These are phyloP conservation scores for Podaxis carcinomalis DNA, from an alignment of 768 basidiomycete genomes.

Conservation along the genomic window DNA sequence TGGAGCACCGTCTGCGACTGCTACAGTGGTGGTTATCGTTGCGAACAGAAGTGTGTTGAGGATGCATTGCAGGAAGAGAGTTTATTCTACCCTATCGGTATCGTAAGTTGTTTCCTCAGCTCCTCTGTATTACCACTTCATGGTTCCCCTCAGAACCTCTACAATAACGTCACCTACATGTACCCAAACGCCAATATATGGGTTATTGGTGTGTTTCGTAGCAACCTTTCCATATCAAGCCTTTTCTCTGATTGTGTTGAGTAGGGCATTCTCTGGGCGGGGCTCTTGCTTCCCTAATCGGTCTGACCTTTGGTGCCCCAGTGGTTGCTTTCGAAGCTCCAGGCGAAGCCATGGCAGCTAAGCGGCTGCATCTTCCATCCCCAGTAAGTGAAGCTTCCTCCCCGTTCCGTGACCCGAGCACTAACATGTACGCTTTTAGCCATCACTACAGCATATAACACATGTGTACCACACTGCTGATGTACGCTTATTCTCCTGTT, in stretches of 20 bases:
- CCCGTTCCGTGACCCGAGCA: not conserved
- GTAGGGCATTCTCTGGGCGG: conserved; percentile 80
- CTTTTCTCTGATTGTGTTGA: not conserved
- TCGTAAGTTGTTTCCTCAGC: conserved; percentile 44
- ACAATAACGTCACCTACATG: conserved; percentile 87
- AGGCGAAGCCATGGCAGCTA: conserved; percentile 64
- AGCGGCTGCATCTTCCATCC: conserved; percentile 79
- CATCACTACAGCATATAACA: conserved; percentile 69
- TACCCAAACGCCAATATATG: conserved; percentile 90
- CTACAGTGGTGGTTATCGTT: conserved; percentile 68
- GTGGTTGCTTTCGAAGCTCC: conserved; percentile 90
- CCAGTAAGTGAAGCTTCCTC: conserved; percentile 49
- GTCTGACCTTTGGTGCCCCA: conserved; percentile 88
- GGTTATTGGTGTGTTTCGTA: conserved; percentile 39
- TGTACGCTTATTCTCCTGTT: conserved; percentile 23
- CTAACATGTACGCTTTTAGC: conserved; percentile 32
- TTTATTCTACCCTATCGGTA: conserved; percentile 83
- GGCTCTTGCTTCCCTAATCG: conserved; percentile 76
- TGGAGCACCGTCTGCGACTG: conserved; percentile 95
- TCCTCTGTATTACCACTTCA: not conserved
- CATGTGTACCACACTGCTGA: conserved; percentile 94
- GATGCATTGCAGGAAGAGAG: conserved; percentile 72
- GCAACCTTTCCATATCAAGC: not conserved
- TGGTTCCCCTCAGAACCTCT: conserved; percentile 61
- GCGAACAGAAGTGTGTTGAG: conserved; percentile 80